Conservation (phyloP, 305 asterid genomes). For the Ajuga reptans region DNA sequence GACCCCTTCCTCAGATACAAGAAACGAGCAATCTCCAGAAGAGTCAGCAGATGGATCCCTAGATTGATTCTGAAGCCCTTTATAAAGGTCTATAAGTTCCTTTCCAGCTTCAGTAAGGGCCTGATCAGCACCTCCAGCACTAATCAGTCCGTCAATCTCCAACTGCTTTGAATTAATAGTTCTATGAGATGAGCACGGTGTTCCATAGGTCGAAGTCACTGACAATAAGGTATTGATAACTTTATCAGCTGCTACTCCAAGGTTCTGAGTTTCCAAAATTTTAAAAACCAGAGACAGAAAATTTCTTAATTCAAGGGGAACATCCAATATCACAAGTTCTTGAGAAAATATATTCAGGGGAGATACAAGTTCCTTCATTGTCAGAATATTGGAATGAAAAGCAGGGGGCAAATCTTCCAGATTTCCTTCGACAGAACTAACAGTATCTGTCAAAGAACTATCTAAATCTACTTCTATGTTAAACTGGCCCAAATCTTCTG, state of each 20-base stretch:
- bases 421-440: constrained; percentile 69
- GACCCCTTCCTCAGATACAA: constrained; percentile 42
- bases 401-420: constrained; percentile 92
- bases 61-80: constrained; percentile 34
- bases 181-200: constrained; percentile 29
- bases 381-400: constrained; percentile 49
- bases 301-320: constrained; percentile 56
- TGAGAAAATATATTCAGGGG: constrained; percentile 55
- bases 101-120: constrained; percentile 48
- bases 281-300: constrained; percentile 43
- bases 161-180: constrained; percentile 31
- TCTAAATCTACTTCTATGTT: constrained; percentile 90
- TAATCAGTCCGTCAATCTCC: constrained; percentile 13
- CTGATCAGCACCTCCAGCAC: constrained; percentile 21
- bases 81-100: constrained; percentile 51
- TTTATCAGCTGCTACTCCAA: constrained; percentile 39
- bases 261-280: constrained; percentile 48
- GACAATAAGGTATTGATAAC: constrained; percentile 52
- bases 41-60: constrained; percentile 35
- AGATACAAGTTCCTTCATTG: constrained; percentile 59
- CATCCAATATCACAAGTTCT: constrained; percentile 37
- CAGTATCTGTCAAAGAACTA: constrained; percentile 68
- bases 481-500: constrained; percentile 92
- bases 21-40: constrained; percentile 38
- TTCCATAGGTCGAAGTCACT: constrained; percentile 43